Percentiles rank a stretch among this genome's conserved stretches.
phyloP scores from a whole-genome alignment of 2,329 filamentous ascomycete species.

The Cercospora beticola region DNA sequence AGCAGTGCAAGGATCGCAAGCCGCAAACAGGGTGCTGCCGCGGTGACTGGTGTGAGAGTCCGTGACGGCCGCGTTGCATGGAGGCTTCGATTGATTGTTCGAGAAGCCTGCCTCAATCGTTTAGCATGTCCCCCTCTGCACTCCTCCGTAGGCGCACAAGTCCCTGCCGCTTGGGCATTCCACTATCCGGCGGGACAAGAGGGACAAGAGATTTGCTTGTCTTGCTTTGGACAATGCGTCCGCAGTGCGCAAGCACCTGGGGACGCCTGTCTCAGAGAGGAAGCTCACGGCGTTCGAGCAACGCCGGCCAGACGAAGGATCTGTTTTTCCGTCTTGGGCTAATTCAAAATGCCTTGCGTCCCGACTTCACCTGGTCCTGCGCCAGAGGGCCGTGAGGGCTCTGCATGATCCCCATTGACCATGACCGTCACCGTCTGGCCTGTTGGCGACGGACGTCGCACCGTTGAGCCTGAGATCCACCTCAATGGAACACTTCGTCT shows the following conservation, averaged over 20 bases:
- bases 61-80: background rate
- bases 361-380: background rate
- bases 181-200: background rate
- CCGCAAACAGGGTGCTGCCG: background rate
- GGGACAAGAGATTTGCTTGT: background rate
- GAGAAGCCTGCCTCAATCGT: constrained; percentile 6
- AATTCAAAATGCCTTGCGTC: background rate
- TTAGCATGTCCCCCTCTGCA: background rate
- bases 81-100: background rate
- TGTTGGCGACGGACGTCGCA: background rate
- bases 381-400: background rate
- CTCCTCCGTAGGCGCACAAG: background rate
- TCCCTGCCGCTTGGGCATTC: background rate
- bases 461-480: background rate
- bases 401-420: background rate
- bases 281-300: background rate
- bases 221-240: background rate
- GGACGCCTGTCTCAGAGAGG: background rate
- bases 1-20: background rate
- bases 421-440: background rate
- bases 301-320: background rate
- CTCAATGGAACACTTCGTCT: background rate
- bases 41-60: background rate
- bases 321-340: background rate
- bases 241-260: background rate